phyloP scores from a whole-genome alignment of 768 basidiomycete genomes.

The Termitomyces sp. region DNA sequence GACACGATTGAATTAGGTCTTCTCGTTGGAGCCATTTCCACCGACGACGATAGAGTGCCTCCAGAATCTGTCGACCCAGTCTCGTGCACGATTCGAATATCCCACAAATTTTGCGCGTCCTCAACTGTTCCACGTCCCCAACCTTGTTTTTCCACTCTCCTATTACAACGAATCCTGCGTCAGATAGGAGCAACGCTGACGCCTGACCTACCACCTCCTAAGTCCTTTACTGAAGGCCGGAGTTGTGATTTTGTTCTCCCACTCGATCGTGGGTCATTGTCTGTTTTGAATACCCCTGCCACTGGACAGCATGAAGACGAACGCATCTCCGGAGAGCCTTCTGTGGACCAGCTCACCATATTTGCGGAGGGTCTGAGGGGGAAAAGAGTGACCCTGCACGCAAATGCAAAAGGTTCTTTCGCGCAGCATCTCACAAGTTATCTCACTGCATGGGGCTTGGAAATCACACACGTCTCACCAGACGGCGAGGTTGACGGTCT shows the following conservation, averaged over 20 bases:
- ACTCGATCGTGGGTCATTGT: constrained; percentile 56
- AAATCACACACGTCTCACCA: constrained; percentile 75
- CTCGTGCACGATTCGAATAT: constrained; percentile 42
- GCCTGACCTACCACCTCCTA: constrained; percentile 41
- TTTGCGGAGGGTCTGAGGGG: constrained; percentile 85
- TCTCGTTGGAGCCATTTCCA: constrained; percentile 33
- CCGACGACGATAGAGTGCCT: constrained; percentile 17
- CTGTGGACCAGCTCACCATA: constrained; percentile 67
- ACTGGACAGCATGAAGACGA: constrained; percentile 44
- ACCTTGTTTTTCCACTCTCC: constrained; percentile 41
- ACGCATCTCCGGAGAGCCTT: constrained; percentile 64
- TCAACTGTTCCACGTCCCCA: constrained; percentile 33
- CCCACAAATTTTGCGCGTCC: constrained; percentile 38
- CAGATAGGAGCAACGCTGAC: constrained; percentile 53
- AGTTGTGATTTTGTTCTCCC: constrained; percentile 65
- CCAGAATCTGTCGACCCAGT: constrained; percentile 32
- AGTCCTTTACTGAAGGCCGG: constrained; percentile 40
- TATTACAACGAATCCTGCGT: constrained; percentile 58
- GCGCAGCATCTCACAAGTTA: constrained; percentile 92
- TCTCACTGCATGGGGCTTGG: constrained; percentile 93
- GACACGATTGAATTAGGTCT: constrained; percentile 89
- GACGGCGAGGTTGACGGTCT: constrained; percentile 49
- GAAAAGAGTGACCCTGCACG: constrained; percentile 80
- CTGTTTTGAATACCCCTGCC: constrained; percentile 35
- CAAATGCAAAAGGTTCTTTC: constrained; percentile 83